Conservation (phyloP, 257 asterid species). For the Ballota nigra region DNA sequence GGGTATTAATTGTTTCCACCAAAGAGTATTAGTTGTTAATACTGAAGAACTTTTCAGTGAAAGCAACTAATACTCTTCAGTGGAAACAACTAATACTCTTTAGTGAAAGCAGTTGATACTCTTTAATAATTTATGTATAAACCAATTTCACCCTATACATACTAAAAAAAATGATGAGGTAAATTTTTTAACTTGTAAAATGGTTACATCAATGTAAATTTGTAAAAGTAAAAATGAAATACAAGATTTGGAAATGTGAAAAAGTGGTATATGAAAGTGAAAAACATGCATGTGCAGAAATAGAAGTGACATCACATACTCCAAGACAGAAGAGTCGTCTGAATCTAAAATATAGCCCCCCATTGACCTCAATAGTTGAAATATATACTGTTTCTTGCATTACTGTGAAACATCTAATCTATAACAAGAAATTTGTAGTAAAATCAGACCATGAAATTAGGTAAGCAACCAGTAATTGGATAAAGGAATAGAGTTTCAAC, state of each 20-base stretch:
- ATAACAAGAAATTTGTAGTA: slow-evolving; percentile 4
- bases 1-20: too few relatives aligned
- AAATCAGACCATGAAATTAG: slow-evolving; percentile 5
- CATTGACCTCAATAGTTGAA: neutral
- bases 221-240: neutral
- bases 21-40: too few relatives aligned
- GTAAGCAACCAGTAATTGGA: neutral
- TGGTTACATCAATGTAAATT: neutral
- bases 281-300: slow-evolving; percentile 1
- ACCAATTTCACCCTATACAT: too few relatives aligned
- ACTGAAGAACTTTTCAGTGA: too few relatives aligned
- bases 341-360: neutral
- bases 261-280: neutral
- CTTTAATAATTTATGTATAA: too few relatives aligned
- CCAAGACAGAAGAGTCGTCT: slow-evolving; percentile 17
- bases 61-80: too few relatives aligned
- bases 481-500: slow-evolving; percentile 16
- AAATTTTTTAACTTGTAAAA: too few relatives aligned
- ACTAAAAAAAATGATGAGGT: too few relatives aligned
- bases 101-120: too few relatives aligned
- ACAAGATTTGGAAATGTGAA: neutral
- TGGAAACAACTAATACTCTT: too few relatives aligned
- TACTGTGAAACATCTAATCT: neutral
- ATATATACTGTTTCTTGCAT: neutral
- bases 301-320: slow-evolving; percentile 11